These are phyloP conservation scores for Pythium guiyangense DNA, from an alignment of 352 stramenopile genomes.

Conservation along the genomic window DNA sequence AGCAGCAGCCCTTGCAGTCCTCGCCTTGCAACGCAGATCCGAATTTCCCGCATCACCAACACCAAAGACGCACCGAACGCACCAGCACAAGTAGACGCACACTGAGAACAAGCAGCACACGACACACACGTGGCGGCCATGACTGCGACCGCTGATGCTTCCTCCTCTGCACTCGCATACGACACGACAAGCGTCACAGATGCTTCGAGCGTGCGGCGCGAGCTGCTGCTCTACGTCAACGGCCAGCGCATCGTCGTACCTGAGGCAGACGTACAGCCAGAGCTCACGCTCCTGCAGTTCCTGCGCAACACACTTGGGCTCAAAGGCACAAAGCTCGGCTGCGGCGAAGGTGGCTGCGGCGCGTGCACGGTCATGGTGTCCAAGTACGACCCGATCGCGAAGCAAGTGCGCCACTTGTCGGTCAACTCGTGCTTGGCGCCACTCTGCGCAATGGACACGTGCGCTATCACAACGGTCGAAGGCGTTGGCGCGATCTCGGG, in stretches of 20 bases:
- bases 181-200: background rate
- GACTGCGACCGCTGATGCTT: too few species aligned
- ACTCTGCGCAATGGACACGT: constrained; percentile 77
- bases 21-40: too few species aligned
- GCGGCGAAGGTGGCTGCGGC: constrained; percentile 94
- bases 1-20: too few species aligned
- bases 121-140: too few species aligned
- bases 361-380: constrained; percentile 95
- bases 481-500: constrained; percentile 46
- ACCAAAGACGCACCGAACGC: too few species aligned
- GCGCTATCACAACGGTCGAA: constrained; percentile 86
- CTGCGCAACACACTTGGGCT: constrained; percentile 66
- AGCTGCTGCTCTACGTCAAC: constrained; percentile 78
- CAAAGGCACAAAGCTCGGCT: constrained; percentile 89
- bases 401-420: constrained; percentile 55
- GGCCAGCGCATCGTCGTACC: constrained; percentile 42
- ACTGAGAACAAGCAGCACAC: too few species aligned
- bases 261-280: constrained; percentile 49
- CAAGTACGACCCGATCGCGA: constrained; percentile 38
- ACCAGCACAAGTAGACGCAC: too few species aligned
- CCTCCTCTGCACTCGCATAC: background rate
- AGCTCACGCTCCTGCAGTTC: constrained; percentile 84
- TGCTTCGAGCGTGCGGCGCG: constrained; percentile 25
- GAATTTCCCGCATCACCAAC: too few species aligned
- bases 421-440: constrained; percentile 88